phyloP scores from a whole-genome alignment of 495 filamentous ascomycete species.

The Hypoxylon cercidicola region DNA sequence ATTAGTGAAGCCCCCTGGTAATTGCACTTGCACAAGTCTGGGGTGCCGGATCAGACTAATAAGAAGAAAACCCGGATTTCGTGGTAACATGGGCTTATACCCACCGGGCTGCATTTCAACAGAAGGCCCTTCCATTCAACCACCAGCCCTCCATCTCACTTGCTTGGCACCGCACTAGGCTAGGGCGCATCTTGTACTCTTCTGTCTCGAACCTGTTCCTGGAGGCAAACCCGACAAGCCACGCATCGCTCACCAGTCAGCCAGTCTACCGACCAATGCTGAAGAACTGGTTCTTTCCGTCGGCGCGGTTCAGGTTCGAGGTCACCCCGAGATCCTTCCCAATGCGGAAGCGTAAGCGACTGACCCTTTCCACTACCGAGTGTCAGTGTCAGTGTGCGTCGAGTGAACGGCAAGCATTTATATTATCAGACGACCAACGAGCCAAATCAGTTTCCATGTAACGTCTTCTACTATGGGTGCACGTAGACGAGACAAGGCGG shows the following conservation, averaged over 20 bases:
- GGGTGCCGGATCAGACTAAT: constrained; percentile 40
- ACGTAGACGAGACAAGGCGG: constrained; percentile 38
- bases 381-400: neutral
- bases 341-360: neutral
- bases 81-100: constrained; percentile 33
- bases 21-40: constrained; percentile 40
- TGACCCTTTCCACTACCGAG: neutral
- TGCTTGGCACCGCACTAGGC: constrained; percentile 29
- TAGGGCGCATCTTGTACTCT: constrained; percentile 25
- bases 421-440: constrained; percentile 20
- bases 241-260: constrained; percentile 4
- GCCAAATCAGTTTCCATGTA: constrained; percentile 28
- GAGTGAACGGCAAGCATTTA: constrained; percentile 9
- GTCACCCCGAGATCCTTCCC: neutral
- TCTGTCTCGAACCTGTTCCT: constrained; percentile 27
- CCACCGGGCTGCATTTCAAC: constrained; percentile 41
- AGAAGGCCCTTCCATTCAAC: constrained; percentile 30
- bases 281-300: constrained; percentile 14
- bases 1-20: constrained; percentile 25
- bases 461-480: constrained; percentile 25
- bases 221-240: neutral
- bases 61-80: constrained; percentile 42
- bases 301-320: constrained; percentile 1
- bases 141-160: constrained; percentile 30
- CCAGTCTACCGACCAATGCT: constrained; percentile 12